phyloP scores from a whole-genome alignment of 306 rosid species.

The Phaseolus lunatus region DNA sequence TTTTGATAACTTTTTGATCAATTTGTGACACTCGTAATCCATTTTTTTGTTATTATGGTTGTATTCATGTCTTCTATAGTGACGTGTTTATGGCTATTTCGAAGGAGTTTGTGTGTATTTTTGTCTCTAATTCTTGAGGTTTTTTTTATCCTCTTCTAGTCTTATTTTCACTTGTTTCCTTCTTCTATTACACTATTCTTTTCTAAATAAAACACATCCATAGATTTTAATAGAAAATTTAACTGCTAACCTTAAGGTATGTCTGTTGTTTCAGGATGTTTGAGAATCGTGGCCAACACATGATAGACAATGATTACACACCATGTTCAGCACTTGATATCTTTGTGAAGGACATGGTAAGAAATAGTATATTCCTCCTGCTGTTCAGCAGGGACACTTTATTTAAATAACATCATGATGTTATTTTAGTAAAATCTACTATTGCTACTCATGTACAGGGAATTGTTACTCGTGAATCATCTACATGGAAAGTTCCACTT shows the following conservation, averaged over 20 bases:
- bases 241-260: slow-evolving; percentile 33
- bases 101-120: slow-evolving; percentile 24
- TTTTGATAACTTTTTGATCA: slow-evolving; percentile 17
- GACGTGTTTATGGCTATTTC: slow-evolving; percentile 38
- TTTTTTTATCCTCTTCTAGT: slow-evolving; percentile 12
- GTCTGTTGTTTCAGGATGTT: slow-evolving; percentile 74
- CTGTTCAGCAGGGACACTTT: slow-evolving; percentile 35
- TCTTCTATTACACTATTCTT: slow-evolving; percentile 22
- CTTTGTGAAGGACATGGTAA: slow-evolving; percentile 96
- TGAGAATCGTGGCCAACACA: slow-evolving; percentile 96
- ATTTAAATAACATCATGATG: slow-evolving; percentile 27
- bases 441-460: slow-evolving; percentile 60
- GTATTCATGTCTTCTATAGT: slow-evolving; percentile 24
- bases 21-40: neutral
- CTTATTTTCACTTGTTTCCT: slow-evolving; percentile 9
- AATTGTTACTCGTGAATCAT: slow-evolving; percentile 86
- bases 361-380: slow-evolving; percentile 39
- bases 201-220: slow-evolving; percentile 5
- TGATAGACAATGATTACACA: slow-evolving; percentile 90
- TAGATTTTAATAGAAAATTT: slow-evolving; percentile 28
- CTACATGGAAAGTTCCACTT: slow-evolving; percentile 78
- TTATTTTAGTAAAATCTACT: slow-evolving; percentile 32
- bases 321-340: slow-evolving; percentile 95
- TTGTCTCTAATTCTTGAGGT: slow-evolving; percentile 6
- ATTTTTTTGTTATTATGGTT: slow-evolving; percentile 18